Base-by-base conservation (phyloP, 2,329 filamentous ascomycete species). In the Zymoseptoria crescenta region DNA sequence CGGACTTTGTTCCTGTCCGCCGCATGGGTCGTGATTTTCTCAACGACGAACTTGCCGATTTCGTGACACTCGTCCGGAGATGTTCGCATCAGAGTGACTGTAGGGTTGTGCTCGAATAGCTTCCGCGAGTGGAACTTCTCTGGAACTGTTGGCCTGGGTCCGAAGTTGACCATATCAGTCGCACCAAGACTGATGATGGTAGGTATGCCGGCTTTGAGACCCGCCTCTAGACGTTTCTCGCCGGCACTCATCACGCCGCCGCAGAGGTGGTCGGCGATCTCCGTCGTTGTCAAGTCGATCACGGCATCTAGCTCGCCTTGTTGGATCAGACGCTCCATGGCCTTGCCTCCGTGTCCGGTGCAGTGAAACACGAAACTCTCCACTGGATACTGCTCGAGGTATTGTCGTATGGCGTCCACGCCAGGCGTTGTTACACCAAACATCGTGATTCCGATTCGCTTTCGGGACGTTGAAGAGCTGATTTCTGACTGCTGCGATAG, bases 361-460 rank as follows among this genome's bases (percentile, higher is more conserved):
- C 86, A 86, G 66, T 89, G 86, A 67, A 89, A 89, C 1, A 88
- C 77, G 63, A 83, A 86, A 1, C 81, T 78, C 64, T 88, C 86
- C 54, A 82, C 77, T 1, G 69, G 68, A 56, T 77, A 72, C 1
- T 70, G 61, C 55, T 82, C 76, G 0, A 88, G 75, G 52, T 80
- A 71, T 1, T 70, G 65, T 0, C 84, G 78, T 1, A 86, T 80
- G 1, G 70, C 72, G 52, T 85, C 81, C 0, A 85, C 86, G 9
- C 81, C 82, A 0, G 86, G 85, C 0, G 86, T 89, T 0, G 87
- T 90, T 6, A 89, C 86, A 1, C 87, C 87, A 67, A 89, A 89
- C 87, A 89, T 89, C 1, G 86, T 88, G 24, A 89, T 80, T 0
- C 80, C 87, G 6, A 89, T 75, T 0, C 80, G 74, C 57, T 78